Evolutionary conservation across 345 rosid genomes (phyloP), one percentile per base, ranked within the genome.

Genomic region (Stellera chamaejasme): DNA sequence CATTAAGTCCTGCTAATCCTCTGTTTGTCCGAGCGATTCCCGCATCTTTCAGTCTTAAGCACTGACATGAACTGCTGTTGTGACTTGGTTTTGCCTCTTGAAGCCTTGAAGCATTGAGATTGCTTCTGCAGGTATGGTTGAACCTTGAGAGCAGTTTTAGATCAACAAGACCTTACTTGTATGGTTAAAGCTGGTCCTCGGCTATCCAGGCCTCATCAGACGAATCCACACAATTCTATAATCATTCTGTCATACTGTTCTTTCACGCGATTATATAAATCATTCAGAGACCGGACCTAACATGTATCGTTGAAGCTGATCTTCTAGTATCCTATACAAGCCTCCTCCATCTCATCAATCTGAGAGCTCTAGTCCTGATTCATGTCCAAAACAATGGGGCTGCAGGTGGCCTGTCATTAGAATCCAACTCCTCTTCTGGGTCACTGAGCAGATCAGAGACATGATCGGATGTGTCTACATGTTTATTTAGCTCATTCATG

Each of bases 401-500:
- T 5, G 68, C 68, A 43, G 55, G 39, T 8, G 9, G 2, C 7
- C 39, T 1, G 9, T 8, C 39, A 32, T 32, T 32, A 32, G 39
- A 32, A 32, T 3, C 39, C 39, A 32, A 8, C 5, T 32, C 9
- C 39, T 32, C 39, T 32, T 32, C 39, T 8, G 9, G 9, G 39
- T 32, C 39, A 32, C 39, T 32, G 39, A 63, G 56, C 32, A 66
- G 55, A 58, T 57, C n/a, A 0, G 46, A 46, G 55, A 46, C 71
- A 50, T 72, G 70, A n/a, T 64, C 61, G 4, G 32, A 43, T 75
- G 56, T 66, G 13, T 43, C 46, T 13, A 80, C 81, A 45, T 59
- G 64, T 60, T 67, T 78, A 64, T 80, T 60, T n/a, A 88, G 62
- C 63, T 82, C 74, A 56, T 84, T 66, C 85, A 88, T 62, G 71